These are phyloP conservation scores for Salinomyces thailandicus DNA, from an alignment of 2,329 filamentous ascomycete genomes.

Conservation along the genomic window DNA sequence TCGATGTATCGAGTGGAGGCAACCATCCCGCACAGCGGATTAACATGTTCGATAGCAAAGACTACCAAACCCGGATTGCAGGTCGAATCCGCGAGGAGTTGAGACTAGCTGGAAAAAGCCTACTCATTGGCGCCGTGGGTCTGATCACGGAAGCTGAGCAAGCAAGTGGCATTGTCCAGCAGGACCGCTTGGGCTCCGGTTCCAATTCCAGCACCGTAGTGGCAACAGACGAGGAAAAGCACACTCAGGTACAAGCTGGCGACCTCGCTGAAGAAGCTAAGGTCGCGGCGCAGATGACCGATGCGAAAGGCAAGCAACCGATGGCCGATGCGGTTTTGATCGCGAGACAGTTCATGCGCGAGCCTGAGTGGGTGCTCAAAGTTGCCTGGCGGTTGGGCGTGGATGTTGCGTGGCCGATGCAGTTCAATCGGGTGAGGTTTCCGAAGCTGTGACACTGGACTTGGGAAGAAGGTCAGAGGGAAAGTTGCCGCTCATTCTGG, in stretches of 20 bases:
- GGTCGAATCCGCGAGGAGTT: slow-evolving; percentile 34
- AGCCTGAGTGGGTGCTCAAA: slow-evolving; percentile 45
- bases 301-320: slow-evolving; percentile 18
- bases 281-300: slow-evolving; percentile 29
- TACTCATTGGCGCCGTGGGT: slow-evolving; percentile 44
- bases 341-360: slow-evolving; percentile 44
- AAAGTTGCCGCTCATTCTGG: no score
- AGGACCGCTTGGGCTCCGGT: no score
- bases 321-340: slow-evolving; percentile 43
- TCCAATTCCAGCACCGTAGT: no score
- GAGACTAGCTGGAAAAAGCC: slow-evolving; percentile 26
- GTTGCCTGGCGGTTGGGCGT: slow-evolving; percentile 41
- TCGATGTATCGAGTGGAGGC: slow-evolving; percentile 72
- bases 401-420: slow-evolving; percentile 38
- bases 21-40: slow-evolving; percentile 47
- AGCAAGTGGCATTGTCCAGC: slow-evolving; percentile 35
- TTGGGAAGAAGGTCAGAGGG: no score
- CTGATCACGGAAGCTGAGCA: slow-evolving; percentile 45
- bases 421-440: slow-evolving; percentile 31
- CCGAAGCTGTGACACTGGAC: slow-evolving; percentile 14
- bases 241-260: no score
- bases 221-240: no score
- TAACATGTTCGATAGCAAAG: slow-evolving; percentile 29
- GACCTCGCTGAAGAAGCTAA: slow-evolving; percentile 17
- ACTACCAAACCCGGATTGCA: slow-evolving; percentile 43